Evolutionary conservation across 495 filamentous ascomycete species (phyloP).

Genomic region (Parachaetomium inaequale): DNA sequence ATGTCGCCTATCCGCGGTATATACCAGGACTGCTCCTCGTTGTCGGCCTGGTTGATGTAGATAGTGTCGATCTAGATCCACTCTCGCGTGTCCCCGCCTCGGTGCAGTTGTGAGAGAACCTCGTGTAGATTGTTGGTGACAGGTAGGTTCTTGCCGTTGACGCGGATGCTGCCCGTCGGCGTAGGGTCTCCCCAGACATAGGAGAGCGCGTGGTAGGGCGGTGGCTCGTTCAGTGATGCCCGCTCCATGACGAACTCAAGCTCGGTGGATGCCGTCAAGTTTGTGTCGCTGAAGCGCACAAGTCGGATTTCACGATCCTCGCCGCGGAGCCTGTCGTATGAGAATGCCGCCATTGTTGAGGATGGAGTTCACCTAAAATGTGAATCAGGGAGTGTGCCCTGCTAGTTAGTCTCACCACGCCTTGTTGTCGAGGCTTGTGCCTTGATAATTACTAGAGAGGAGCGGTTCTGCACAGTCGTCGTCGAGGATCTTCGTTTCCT

Average conservation of each 20-base stretch:
- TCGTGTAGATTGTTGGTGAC: too few species aligned
- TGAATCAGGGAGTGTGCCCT: too few species aligned
- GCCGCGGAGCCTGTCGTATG: neutral
- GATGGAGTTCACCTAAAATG: too few species aligned
- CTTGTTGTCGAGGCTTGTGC: too few species aligned
- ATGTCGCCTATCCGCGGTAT: neutral
- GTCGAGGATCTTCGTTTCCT: too few species aligned
- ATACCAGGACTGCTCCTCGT: neutral
- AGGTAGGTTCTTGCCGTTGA: too few species aligned
- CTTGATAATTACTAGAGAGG: too few species aligned
- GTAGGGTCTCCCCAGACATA: neutral
- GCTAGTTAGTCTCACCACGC: too few species aligned
- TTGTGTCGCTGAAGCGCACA: neutral
- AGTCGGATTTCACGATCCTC: neutral
- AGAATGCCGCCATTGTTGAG: neutral
- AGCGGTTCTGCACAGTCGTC: too few species aligned
- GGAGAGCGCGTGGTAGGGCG: neutral
- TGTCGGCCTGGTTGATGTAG: neutral
- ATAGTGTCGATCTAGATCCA: neutral
- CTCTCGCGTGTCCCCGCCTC: neutral
- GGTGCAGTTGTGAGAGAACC: neutral
- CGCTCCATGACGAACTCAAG: neutral
- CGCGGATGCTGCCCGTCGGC: neutral
- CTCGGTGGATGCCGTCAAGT: neutral
- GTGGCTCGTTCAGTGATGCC: neutral